Percentiles rank a stretch among this genome's conserved stretches.
These are phyloP conservation scores for Aureobasidium lini DNA, from an alignment of 2,329 filamentous ascomycete genomes.

Conservation along the genomic window DNA sequence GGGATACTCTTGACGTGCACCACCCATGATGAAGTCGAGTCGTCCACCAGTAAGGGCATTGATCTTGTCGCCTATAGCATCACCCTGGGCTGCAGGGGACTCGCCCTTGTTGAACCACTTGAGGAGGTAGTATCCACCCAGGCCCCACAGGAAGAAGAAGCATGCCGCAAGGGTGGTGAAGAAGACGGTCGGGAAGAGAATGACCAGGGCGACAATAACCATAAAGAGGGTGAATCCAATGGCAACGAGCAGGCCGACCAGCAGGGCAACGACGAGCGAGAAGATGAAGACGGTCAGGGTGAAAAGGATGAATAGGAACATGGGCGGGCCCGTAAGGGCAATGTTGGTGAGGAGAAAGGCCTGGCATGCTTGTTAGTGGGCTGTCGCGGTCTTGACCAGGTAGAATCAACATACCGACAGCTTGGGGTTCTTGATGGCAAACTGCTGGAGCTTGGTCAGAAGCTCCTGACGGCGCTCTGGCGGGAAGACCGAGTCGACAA, in stretches of 20 bases:
- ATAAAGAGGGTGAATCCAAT: conserved; percentile 60
- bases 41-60: conserved; percentile 34
- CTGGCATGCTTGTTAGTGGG: conserved; percentile 34
- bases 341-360: conserved; percentile 61
- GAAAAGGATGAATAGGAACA: conserved; percentile 63
- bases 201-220: conserved; percentile 56
- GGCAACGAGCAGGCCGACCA: conserved; percentile 44
- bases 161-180: conserved; percentile 56
- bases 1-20: conserved; percentile 16
- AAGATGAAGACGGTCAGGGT: conserved; percentile 54
- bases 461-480: conserved; percentile 53
- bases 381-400: background rate
- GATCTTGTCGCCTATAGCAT: conserved; percentile 34
- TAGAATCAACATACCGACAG: conserved; percentile 51
- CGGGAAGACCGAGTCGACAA: conserved; percentile 49
- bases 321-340: conserved; percentile 57
- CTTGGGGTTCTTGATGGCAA: conserved; percentile 58
- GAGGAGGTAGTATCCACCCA: conserved; percentile 50
- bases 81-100: conserved; percentile 22
- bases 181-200: conserved; percentile 63
- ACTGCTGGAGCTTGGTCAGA: conserved; percentile 46
- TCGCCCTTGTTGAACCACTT: conserved; percentile 33
- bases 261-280: conserved; percentile 52
- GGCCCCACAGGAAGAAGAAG: conserved; percentile 60
- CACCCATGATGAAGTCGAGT: conserved; percentile 29